phyloP scores from a whole-genome alignment of 2,329 filamentous ascomycete genomes.

The Alternaria consortialis region DNA sequence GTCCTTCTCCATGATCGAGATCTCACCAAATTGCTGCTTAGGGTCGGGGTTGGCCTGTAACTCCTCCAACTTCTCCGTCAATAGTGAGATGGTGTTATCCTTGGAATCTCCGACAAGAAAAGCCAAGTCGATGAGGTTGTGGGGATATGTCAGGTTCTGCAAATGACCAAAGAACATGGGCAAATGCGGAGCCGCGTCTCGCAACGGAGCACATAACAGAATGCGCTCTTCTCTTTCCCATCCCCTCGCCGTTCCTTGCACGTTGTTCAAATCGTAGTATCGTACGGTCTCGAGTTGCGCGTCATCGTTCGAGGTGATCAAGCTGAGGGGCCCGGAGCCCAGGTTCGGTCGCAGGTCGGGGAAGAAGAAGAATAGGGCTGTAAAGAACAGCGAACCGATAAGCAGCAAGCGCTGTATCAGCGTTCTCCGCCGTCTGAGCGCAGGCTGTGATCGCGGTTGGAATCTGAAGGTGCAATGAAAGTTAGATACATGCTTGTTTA shows the following conservation, averaged over 20 bases:
- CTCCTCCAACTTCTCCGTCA: conserved; percentile 77
- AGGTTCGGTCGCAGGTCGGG: conserved; percentile 73
- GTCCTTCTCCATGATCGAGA: conserved; percentile 98
- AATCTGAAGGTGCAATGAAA: conserved; percentile 67
- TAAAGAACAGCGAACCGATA: conserved; percentile 63
- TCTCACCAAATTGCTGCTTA: conserved; percentile 88
- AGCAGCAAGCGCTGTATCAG: conserved; percentile 74
- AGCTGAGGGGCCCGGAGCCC: conserved; percentile 71
- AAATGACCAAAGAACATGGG: conserved; percentile 99
- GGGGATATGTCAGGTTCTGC: conserved; percentile 94
- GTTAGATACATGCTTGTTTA: conserved; percentile 42
- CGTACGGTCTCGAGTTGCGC: conserved; percentile 91
- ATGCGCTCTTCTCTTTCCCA: conserved; percentile 98
- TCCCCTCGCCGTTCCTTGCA: conserved; percentile 87
- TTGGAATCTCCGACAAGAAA: conserved; percentile 98
- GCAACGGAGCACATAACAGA: conserved; percentile 89
- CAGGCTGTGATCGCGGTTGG: conserved; percentile 80
- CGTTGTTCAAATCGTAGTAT: conserved; percentile 94
- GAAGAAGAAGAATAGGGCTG: conserved; percentile 76
- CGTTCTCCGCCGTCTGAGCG: conserved; percentile 76
- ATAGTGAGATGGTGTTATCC: conserved; percentile 81
- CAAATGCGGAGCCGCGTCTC: conserved; percentile 90
- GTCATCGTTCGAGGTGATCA: conserved; percentile 72
- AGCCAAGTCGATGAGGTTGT: conserved; percentile 93
- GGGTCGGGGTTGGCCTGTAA: conserved; percentile 83